Percentiles rank a stretch among this genome's conserved stretches.
phyloP scores from a whole-genome alignment of 2,329 filamentous ascomycete genomes.

The Fusarium drepaniforme region DNA sequence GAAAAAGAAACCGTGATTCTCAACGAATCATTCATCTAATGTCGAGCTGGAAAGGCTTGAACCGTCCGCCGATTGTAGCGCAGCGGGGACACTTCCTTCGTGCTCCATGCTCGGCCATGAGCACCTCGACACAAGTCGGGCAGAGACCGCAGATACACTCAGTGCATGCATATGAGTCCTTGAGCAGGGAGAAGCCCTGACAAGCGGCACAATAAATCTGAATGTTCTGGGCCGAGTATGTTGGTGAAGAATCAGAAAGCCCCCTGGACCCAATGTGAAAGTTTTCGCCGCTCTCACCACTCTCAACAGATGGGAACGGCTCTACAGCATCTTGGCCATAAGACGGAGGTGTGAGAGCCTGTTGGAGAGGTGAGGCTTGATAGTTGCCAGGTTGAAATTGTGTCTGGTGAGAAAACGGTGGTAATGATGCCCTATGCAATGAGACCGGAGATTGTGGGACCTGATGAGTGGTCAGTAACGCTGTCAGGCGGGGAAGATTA shows the following conservation, averaged over 20 bases:
- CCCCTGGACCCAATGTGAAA: slow-evolving; percentile 78
- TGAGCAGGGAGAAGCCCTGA: slow-evolving; percentile 79
- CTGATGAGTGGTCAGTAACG: slow-evolving; percentile 53
- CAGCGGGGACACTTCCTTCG: slow-evolving; percentile 83
- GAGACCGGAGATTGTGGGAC: slow-evolving; percentile 75
- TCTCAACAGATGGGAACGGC: slow-evolving; percentile 91
- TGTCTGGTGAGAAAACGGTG: slow-evolving; percentile 69
- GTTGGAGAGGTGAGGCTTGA: slow-evolving; percentile 90
- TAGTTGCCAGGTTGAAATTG: slow-evolving; percentile 76
- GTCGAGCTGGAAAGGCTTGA: slow-evolving; percentile 88
- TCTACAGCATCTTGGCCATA: slow-evolving; percentile 77
- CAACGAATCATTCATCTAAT: slow-evolving; percentile 68
- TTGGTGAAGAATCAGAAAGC: slow-evolving; percentile 77
- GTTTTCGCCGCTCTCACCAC: slow-evolving; percentile 77
- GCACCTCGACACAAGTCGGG: slow-evolving; percentile 84
- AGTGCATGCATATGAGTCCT: slow-evolving; percentile 92
- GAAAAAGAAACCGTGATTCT: slow-evolving; percentile 33
- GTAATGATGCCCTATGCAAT: slow-evolving; percentile 71
- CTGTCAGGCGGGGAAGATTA: not conserved
- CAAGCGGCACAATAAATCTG: slow-evolving; percentile 96
- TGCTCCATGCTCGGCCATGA: slow-evolving; percentile 81
- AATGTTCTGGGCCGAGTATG: slow-evolving; percentile 78
- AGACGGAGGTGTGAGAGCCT: slow-evolving; percentile 86
- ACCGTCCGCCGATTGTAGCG: slow-evolving; percentile 81
- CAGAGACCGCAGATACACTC: slow-evolving; percentile 97